Evolutionary conservation across 2,329 filamentous ascomycete genomes (phyloP), one percentile per base, ranked within the genome.

Genomic region (Neospermospora avenae): DNA sequence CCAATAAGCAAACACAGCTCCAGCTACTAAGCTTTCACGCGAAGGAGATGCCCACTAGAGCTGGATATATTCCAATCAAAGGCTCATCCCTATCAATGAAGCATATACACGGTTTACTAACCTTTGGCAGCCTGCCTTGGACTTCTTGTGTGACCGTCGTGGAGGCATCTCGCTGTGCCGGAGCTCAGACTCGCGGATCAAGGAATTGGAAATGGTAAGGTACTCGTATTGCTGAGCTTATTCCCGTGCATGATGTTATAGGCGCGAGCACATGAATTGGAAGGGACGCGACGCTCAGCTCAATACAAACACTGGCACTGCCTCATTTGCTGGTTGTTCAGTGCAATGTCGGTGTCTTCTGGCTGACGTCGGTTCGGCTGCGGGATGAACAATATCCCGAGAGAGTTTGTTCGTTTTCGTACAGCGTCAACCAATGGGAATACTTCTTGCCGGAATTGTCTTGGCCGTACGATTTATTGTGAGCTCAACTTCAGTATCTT

Each of bases 81-180:
- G 5, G 24, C 13, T 10, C 42, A 4, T 16, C 22, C n/a, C 20
- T 31, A 11, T n/a, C 10, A 13, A 25, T 41, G 35, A 35, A 41
- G 28, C n/a, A 24, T 4, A 35, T 7, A 16, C 1, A 44, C 8
- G 35, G 14, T 11, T 41, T 10, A 60, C 60, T 42, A 20, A 62
- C 60, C 60, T 61, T 63, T 81, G 79, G 68, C 86, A 89, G 48
- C 86, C 86, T 55, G 85, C 81, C 66, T 86, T 81, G 59, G 84
- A 88, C 76, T 88, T 89, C 71, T 87, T 89, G 74, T 89, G 86
- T 44, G 85, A 86, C 71, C 85, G 79, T 69, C 85, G 78, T 31
- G 85, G 85, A 62, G 85, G 83, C 84, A 87, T 87, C 56, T 53
- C 55, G 53, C 52, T n/a, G 13, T 52, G 34, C 25, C 51, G 20